Conservation (phyloP, 2,329 filamentous ascomycete genomes). For the Aspergillus vadensis region DNA sequence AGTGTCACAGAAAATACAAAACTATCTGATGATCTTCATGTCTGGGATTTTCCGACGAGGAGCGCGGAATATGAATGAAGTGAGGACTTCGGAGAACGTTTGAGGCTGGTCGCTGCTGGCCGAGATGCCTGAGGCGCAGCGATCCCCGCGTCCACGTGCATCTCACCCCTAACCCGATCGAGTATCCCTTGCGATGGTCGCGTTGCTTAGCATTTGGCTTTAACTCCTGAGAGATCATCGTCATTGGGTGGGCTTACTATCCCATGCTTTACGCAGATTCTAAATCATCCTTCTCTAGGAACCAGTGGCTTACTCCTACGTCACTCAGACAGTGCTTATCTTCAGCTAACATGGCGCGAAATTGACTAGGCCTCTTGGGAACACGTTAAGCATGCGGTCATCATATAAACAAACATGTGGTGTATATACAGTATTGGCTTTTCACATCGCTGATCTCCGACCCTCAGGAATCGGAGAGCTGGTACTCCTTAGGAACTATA, state of each 20-base stretch:
- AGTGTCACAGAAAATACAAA: neutral
- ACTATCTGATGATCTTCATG: neutral
- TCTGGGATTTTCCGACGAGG: neutral
- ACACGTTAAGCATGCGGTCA: too few species aligned
- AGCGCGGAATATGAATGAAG: neutral
- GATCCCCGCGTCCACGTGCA: neutral
- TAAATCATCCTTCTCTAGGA: too few species aligned
- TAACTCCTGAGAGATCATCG: neutral
- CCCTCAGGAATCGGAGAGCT: neutral
- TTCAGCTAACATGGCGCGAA: too few species aligned
- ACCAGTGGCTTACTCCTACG: too few species aligned
- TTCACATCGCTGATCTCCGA: too few species aligned
- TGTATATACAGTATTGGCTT: too few species aligned
- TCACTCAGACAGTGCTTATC: too few species aligned
- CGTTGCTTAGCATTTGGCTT: neutral
- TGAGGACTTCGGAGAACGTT: neutral
- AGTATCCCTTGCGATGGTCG: neutral
- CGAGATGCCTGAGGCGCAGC: neutral
- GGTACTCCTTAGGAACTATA: conserved; percentile 29
- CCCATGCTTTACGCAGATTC: too few species aligned
- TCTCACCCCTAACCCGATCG: neutral
- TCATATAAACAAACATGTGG: neutral
- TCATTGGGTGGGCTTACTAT: too few species aligned
- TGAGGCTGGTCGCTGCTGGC: neutral
- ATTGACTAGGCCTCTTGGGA: too few species aligned